Base-by-base conservation (phyloP, 2,329 filamentous ascomycete species). In the Alternaria dauci region DNA sequence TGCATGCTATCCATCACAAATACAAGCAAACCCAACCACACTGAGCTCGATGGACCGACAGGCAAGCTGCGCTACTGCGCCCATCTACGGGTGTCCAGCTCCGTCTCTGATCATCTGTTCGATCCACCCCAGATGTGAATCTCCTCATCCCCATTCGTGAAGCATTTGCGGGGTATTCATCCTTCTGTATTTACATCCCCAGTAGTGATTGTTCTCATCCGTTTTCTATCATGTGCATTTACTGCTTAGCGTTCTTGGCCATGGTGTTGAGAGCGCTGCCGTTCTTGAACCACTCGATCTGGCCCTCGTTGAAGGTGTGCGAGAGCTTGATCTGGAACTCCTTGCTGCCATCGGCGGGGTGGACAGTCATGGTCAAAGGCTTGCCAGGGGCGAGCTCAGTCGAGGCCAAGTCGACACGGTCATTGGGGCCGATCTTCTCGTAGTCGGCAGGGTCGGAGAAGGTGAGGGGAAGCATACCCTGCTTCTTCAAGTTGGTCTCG, bases 401-500 rank as follows among this genome's bases (percentile, higher is more conserved):
- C 87, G 88, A 91, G 76, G 93, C 83, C 62, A 99, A 85, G 80
- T 97, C 94, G 72, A 98, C 89, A 84, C 90, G 94, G 86, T 97
- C 95, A 63, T 95, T 90, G 70, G 93, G 91, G 79, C 91, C 88
- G 81, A 99, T 94, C 88, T 92, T 96, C 81, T 99, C 95, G 82
- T 99, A 99, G 82, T 99, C 95, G 79, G 91, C 94, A 58, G 94
- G 94, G 79, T 98, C 89, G 59, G 88, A 83, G 85, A 99, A 99
- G 75, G 94, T 98, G 69, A 99, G 88, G 76, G 95, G 95, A 84
- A 99, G 91, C 94, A 99, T 97, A 84, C 95, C 95, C 89, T 99
- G 95, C 91, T 99, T 99, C 92, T 99, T 99, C 86, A 99, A 84
- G 89, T 99, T 99, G 86, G 95, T 99, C 88, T 99, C 95, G 88